phyloP scores from a whole-genome alignment of 2,329 filamentous ascomycete genomes.

The Aspergillus novoparasiticus region DNA sequence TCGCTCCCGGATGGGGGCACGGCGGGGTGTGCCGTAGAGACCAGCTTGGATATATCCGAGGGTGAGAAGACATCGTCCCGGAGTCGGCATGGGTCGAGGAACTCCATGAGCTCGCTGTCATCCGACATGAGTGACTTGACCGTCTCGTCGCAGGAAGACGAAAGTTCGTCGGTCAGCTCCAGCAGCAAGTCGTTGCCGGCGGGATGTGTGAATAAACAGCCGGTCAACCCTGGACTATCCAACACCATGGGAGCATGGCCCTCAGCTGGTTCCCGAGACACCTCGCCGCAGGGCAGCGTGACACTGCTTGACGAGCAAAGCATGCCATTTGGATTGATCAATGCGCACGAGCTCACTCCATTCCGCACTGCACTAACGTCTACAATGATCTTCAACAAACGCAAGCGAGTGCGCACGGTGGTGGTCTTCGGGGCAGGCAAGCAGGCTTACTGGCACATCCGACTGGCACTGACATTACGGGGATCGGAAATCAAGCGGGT shows the following conservation, averaged over 20 bases:
- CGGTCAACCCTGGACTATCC: conserved; percentile 29
- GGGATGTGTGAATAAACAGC: conserved; percentile 34
- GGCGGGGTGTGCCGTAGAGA: conserved; percentile 39
- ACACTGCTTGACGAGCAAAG: conserved; percentile 62
- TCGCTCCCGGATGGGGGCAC: conserved; percentile 49
- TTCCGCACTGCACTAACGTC: conserved; percentile 67
- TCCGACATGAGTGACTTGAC: conserved; percentile 39
- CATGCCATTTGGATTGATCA: conserved; percentile 63
- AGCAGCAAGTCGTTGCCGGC: conserved; percentile 32
- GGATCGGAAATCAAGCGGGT: conserved; percentile 72
- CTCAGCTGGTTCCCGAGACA: conserved; percentile 39
- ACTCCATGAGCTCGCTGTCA: conserved; percentile 38
- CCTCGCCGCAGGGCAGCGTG: conserved; percentile 59
- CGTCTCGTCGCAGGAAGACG: conserved; percentile 36
- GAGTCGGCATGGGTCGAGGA: conserved; percentile 23
- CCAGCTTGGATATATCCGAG: conserved; percentile 22
- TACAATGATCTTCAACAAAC: conserved; percentile 64
- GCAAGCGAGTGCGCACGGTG: conserved; percentile 71
- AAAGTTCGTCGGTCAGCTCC: conserved; percentile 19
- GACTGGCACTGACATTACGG: conserved; percentile 72
- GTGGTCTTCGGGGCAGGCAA: conserved; percentile 85
- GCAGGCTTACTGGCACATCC: conserved; percentile 94
- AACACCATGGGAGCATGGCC: conserved; percentile 38
- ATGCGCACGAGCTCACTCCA: conserved; percentile 68
- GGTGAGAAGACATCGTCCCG: conserved; percentile 18